Evolutionary conservation across 2,329 filamentous ascomycete species (phyloP).

Genomic region (Knoxdaviesia capensis): DNA sequence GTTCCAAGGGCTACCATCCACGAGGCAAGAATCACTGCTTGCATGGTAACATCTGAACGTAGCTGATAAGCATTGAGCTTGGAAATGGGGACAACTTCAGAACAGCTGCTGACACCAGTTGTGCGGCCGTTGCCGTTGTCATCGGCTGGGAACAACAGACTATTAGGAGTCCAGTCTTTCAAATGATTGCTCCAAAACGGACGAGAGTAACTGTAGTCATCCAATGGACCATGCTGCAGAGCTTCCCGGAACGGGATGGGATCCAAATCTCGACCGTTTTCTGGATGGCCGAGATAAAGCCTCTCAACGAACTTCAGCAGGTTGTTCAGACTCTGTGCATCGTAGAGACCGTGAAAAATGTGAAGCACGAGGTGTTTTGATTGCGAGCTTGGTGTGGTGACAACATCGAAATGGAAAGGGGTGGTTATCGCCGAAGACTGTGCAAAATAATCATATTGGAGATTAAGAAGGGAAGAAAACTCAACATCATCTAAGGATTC

Average conservation of each 20-base stretch:
- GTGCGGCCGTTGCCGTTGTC: too few relatives aligned
- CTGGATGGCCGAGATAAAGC: conserved; percentile 7
- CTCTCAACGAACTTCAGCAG: conserved; percentile 36
- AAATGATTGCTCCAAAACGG: conserved; percentile 51
- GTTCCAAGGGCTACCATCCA: conserved; percentile 46
- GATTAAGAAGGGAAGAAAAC: not conserved
- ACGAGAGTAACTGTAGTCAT: conserved; percentile 17
- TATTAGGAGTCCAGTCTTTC: conserved; percentile 8
- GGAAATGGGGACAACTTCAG: too few relatives aligned
- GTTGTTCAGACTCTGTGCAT: conserved; percentile 57
- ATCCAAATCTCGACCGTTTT: not conserved
- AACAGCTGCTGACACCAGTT: too few relatives aligned
- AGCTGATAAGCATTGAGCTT: too few relatives aligned
- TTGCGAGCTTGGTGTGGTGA: conserved; percentile 7
- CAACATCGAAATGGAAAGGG: conserved; percentile 30
- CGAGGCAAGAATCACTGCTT: conserved; percentile 55
- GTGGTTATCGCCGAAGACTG: conserved; percentile 27
- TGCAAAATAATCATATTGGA: conserved; percentile 29
- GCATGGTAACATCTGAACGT: conserved; percentile 50
- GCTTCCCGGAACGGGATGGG: conserved; percentile 36
- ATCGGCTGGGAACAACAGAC: too few relatives aligned
- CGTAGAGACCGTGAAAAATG: conserved; percentile 76
- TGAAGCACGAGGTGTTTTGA: conserved; percentile 32
- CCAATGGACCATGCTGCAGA: conserved; percentile 49
- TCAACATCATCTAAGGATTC: not conserved